Conservation (phyloP, 768 basidiomycete species). For the Pleurotus eryngii region DNA sequence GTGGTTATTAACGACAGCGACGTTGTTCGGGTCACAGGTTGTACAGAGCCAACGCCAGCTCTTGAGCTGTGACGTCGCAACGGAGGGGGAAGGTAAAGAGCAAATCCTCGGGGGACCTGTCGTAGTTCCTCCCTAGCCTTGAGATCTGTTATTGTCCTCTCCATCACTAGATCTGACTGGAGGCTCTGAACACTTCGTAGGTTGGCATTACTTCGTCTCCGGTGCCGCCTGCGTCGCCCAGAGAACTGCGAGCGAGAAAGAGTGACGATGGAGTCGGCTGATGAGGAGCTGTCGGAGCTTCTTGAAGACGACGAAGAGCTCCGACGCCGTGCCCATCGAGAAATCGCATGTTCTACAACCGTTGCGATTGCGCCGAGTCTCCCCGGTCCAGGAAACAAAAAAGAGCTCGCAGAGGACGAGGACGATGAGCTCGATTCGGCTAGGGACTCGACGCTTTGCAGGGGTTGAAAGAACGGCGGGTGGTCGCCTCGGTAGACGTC, state of each 20-base stretch:
- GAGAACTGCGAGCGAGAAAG: constrained; percentile 35
- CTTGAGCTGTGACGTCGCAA: constrained; percentile 10
- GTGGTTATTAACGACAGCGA: constrained; percentile 46
- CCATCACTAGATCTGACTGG: constrained; percentile 17
- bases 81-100: constrained; percentile 56
- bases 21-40: constrained; percentile 37
- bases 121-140: constrained; percentile 61
- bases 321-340: constrained; percentile 64
- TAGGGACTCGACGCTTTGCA: constrained; percentile 17
- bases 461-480: constrained; percentile 27
- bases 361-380: constrained; percentile 53
- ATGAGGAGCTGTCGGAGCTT: constrained; percentile 42
- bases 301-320: constrained; percentile 38
- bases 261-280: constrained; percentile 38
- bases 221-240: constrained; percentile 39
- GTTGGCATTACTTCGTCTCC: constrained; percentile 45
- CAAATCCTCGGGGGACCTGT: constrained; percentile 59
- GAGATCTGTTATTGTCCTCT: constrained; percentile 58
- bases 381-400: constrained; percentile 33
- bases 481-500: constrained; percentile 64
- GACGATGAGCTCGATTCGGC: constrained; percentile 28
- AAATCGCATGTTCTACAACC: constrained; percentile 66
- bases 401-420: constrained; percentile 39
- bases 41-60: neutral
- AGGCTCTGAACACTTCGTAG: constrained; percentile 45